phyloP scores from a whole-genome alignment of 306 rosid species.

The Dryas octopetala region DNA sequence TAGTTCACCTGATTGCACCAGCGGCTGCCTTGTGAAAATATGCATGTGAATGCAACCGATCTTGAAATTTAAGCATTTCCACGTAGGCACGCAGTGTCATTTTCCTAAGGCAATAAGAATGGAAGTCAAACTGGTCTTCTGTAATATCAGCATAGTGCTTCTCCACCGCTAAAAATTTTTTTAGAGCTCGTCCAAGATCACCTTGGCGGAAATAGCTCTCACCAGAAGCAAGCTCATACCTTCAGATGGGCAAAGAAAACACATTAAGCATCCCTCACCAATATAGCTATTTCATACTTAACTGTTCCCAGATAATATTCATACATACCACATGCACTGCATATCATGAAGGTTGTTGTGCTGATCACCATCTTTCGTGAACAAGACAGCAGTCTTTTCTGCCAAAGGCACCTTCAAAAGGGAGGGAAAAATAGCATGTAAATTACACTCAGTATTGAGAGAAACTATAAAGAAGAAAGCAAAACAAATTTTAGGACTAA shows the following conservation, averaged over 20 bases:
- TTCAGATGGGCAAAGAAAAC: conserved; percentile 31
- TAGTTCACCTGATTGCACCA: conserved; percentile 84
- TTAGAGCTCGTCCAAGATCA: conserved; percentile 84
- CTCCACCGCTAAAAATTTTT: conserved; percentile 91
- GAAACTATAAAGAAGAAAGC: conserved; percentile 17
- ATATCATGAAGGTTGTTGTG: conserved; percentile 98
- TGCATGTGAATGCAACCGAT: conserved; percentile 85
- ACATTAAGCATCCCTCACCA: conserved; percentile 22
- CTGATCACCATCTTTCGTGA: conserved; percentile 98
- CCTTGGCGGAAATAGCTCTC: conserved; percentile 96
- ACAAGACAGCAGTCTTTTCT: conserved; percentile 93
- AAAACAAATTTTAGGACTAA: neutral
- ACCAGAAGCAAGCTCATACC: conserved; percentile 98
- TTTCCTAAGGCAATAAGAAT: conserved; percentile 96
- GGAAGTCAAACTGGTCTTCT: conserved; percentile 98
- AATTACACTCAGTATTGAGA: conserved; percentile 24
- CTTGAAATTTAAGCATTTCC: conserved; percentile 98
- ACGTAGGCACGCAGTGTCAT: conserved; percentile 96
- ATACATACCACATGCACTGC: conserved; percentile 99
- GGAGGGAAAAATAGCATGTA: neutral
- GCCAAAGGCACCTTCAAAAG: conserved; percentile 79
- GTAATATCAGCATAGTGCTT: conserved; percentile 96
- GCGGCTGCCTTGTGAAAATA: conserved; percentile 97
- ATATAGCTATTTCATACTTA: conserved; percentile 14
- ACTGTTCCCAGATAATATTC: conserved; percentile 21